A percentile compares a stretch with the other conserved stretches of the same genome.
Evolutionary conservation across 2,329 filamentous ascomycete genomes (phyloP).

Genomic region (Ophiognomonia clavigignenti-juglandacearum): DNA sequence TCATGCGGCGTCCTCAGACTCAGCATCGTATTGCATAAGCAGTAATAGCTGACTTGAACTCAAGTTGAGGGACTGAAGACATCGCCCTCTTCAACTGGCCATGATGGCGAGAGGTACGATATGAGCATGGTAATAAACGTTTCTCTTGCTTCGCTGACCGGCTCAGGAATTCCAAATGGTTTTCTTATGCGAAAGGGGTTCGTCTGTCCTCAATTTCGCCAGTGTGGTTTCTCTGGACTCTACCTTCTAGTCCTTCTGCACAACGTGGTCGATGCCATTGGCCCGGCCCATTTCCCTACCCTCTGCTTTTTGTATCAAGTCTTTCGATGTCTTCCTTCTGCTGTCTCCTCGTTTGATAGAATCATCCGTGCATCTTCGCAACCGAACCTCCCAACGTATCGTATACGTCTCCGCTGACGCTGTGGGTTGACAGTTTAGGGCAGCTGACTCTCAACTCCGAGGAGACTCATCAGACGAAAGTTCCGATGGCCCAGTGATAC

Average conservation of each 20-base stretch:
- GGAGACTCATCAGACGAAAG: constrained; percentile 55
- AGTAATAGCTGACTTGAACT: too few species aligned
- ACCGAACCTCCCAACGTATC: background rate
- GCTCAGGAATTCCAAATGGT: constrained; percentile 40
- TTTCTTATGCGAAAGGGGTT: constrained; percentile 50
- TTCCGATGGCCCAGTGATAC: constrained; percentile 47
- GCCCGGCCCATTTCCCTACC: too few species aligned
- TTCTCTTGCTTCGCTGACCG: constrained; percentile 24
- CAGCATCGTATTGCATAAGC: too few species aligned
- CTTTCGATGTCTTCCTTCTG: too few species aligned
- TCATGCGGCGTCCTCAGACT: too few species aligned
- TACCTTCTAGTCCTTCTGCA: background rate
- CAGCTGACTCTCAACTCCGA: constrained; percentile 38
- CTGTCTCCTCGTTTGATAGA: background rate
- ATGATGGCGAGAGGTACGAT: constrained; percentile 29
- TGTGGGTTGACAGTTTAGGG: constrained; percentile 37
- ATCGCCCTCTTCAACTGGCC: constrained; percentile 41
- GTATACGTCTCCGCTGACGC: too few species aligned
- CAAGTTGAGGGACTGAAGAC: constrained; percentile 46
- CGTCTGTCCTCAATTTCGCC: constrained; percentile 17
- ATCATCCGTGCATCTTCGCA: background rate
- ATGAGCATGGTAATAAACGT: constrained; percentile 13
- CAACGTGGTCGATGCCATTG: background rate
- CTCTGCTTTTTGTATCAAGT: too few species aligned
- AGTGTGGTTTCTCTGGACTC: background rate